Evolutionary conservation across 352 stramenopile genomes (phyloP).

Genomic region (Plasmopara halstedii): DNA sequence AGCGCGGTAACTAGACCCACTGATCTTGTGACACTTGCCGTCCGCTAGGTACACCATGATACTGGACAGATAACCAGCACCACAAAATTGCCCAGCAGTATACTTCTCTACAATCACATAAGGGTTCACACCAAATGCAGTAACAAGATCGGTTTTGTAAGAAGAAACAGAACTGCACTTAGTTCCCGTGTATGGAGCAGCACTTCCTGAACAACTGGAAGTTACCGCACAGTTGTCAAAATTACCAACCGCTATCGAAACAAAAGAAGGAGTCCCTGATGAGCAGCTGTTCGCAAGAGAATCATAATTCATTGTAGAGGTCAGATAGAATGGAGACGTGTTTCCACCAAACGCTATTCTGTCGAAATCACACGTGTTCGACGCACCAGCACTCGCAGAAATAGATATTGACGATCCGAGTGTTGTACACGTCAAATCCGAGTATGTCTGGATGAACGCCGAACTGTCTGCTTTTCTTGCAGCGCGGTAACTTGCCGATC

Average conservation of each 20-base stretch:
- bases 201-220: background rate
- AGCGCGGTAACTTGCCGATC: background rate
- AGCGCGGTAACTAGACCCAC: background rate
- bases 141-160: background rate
- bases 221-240: background rate
- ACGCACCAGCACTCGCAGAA: background rate
- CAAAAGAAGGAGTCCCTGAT: background rate
- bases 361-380: background rate
- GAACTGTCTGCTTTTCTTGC: background rate
- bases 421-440: background rate
- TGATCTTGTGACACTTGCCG: conserved; percentile 4
- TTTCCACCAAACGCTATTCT: background rate
- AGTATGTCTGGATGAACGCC: background rate
- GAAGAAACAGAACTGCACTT: background rate
- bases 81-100: background rate
- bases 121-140: background rate
- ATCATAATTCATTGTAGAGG: background rate
- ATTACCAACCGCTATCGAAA: background rate
- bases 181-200: background rate
- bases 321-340: background rate
- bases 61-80: background rate
- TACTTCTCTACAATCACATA: conserved; percentile 10
- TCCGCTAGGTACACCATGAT: conserved; percentile 6
- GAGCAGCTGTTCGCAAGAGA: background rate
- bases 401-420: background rate